These are phyloP conservation scores for Anthoceros angustus DNA, from an alignment of 225 moss, liverwort and hornwort species.

Conservation along the genomic window DNA sequence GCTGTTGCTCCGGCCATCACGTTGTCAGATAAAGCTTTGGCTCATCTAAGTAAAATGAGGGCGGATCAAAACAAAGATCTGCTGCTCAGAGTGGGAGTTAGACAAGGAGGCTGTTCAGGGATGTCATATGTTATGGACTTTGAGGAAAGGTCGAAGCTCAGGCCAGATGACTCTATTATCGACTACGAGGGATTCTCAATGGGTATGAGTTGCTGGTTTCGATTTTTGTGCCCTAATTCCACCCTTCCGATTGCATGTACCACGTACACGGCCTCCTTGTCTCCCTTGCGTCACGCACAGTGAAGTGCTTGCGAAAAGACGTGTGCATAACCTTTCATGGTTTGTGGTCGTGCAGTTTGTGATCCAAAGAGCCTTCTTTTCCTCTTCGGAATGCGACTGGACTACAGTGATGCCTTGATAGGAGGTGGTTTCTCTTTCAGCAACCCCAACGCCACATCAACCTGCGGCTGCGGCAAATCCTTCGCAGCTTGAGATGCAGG, in stretches of 20 bases:
- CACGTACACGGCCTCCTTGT: neutral
- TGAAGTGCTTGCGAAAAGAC: neutral
- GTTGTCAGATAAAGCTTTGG: conserved; percentile 62
- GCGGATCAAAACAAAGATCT: conserved; percentile 49
- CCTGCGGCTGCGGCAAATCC: conserved; percentile 96
- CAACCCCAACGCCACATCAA: conserved; percentile 88
- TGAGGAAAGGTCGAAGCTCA: conserved; percentile 58
- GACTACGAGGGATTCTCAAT: conserved; percentile 73
- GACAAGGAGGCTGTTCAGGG: conserved; percentile 93
- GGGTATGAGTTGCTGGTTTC: conserved; percentile 24
- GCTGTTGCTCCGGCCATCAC: conserved; percentile 55
- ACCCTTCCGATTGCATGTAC: neutral
- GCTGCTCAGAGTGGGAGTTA: conserved; percentile 67
- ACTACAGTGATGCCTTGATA: conserved; percentile 92
- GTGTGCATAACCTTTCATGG: neutral
- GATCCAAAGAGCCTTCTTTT: conserved; percentile 98
- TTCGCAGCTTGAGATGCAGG: conserved; percentile 46
- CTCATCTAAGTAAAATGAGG: conserved; percentile 57
- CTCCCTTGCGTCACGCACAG: neutral
- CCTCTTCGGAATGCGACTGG: conserved; percentile 87
- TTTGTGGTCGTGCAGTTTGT: conserved; percentile 39
- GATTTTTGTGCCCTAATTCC: neutral
- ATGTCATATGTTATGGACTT: conserved; percentile 99
- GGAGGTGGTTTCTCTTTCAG: conserved; percentile 96
- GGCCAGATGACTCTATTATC: conserved; percentile 67